These are phyloP conservation scores for Zea luxurians DNA, from an alignment of 176 grass and related monocot species.

Conservation along the genomic window DNA sequence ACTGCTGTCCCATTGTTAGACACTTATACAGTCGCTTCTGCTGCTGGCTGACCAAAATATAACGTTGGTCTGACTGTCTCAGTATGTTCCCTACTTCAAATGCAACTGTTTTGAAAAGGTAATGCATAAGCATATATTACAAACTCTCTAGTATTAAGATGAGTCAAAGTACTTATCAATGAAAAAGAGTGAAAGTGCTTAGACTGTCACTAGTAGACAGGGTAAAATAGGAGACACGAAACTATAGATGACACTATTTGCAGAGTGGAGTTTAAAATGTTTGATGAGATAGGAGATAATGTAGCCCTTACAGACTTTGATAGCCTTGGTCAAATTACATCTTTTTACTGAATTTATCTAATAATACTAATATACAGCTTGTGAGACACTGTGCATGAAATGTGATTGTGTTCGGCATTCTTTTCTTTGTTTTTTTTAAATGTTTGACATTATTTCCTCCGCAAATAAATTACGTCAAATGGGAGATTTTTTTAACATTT, in stretches of 20 bases:
- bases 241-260: too few species aligned
- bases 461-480: slow-evolving; percentile 12
- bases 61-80: background rate
- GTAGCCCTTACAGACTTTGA: background rate
- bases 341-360: background rate
- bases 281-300: too few species aligned
- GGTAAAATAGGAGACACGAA: too few species aligned
- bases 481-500: background rate
- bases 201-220: too few species aligned
- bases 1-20: slow-evolving; percentile 14
- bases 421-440: background rate
- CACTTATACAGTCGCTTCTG: slow-evolving; percentile 7
- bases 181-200: too few species aligned
- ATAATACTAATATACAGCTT: background rate
- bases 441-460: background rate
- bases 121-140: background rate
- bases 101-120: background rate
- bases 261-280: too few species aligned
- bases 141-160: background rate
- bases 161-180: too few species aligned
- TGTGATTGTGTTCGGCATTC: background rate
- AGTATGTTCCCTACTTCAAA: background rate
- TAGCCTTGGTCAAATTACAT: background rate
- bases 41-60: background rate
- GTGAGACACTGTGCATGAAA: slow-evolving; percentile 41